phyloP scores from a whole-genome alignment of 306 rosid genomes.

The Rosa multiflora region DNA sequence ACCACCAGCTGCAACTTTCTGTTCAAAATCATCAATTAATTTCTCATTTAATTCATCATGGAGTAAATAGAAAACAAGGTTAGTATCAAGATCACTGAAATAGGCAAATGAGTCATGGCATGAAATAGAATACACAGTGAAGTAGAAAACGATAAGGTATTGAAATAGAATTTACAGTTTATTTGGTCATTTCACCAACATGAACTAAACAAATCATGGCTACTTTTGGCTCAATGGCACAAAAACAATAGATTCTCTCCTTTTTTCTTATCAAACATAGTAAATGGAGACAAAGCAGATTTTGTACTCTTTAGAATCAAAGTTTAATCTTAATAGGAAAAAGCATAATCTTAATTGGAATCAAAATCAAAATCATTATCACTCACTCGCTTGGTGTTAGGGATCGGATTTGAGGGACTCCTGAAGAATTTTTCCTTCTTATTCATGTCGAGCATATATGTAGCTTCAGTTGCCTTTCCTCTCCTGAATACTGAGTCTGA shows the following conservation, averaged over 20 bases:
- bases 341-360: background rate
- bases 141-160: background rate
- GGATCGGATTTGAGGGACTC: background rate
- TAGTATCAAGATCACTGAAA: background rate
- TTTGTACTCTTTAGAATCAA: background rate
- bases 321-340: background rate
- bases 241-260: background rate
- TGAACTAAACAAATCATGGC: background rate
- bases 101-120: background rate
- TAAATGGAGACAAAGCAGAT: background rate
- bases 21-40: background rate
- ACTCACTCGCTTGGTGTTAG: constrained; percentile 10
- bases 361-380: background rate
- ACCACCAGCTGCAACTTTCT: background rate
- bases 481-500: background rate
- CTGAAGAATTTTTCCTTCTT: background rate
- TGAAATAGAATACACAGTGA: background rate
- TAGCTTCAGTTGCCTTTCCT: background rate
- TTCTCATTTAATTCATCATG: background rate
- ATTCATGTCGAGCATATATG: background rate
- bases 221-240: background rate
- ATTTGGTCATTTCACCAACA: background rate
- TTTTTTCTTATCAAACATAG: background rate
- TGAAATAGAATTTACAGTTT: background rate
- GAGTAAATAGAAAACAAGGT: background rate